phyloP scores from a whole-genome alignment of 352 stramenopile species.

The Pythium phragmiticola region DNA sequence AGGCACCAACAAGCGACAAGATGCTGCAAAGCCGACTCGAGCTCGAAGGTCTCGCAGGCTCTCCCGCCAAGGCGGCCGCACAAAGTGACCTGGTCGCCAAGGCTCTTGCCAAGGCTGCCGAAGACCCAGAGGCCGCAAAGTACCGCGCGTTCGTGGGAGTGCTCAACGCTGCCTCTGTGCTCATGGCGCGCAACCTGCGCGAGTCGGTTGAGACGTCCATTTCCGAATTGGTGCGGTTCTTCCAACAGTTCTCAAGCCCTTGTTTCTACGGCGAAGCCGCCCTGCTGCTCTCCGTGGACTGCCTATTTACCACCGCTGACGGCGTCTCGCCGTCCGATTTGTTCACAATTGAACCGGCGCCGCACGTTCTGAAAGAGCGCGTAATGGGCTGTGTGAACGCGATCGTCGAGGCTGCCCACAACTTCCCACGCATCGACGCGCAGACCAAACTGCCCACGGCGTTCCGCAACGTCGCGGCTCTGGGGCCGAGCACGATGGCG shows the following conservation, averaged over 20 bases:
- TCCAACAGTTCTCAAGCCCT: conserved; percentile 60
- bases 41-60: conserved; percentile 39
- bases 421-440: conserved; percentile 88
- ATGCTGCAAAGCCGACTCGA: conserved; percentile 51
- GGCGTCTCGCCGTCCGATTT: conserved; percentile 21
- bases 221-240: conserved; percentile 64
- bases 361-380: conserved; percentile 55
- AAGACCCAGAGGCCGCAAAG: conserved; percentile 41
- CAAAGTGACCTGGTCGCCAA: conserved; percentile 11
- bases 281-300: conserved; percentile 62
- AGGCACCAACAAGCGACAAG: conserved; percentile 21
- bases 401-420: conserved; percentile 80
- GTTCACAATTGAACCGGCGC: conserved; percentile 66
- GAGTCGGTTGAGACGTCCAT: conserved; percentile 86
- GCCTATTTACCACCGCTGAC: conserved; percentile 7
- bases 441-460: conserved; percentile 72
- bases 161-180: conserved; percentile 76
- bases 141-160: conserved; percentile 67
- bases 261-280: conserved; percentile 59
- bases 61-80: not conserved
- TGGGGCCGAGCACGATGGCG: conserved; percentile 84
- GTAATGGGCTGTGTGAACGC: conserved; percentile 59
- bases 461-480: conserved; percentile 52
- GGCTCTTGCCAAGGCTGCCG: conserved; percentile 4
- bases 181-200: conserved; percentile 91